These are phyloP conservation scores for Chytriomyces confervae DNA, from an alignment of 192 early-diverging fungal species.

Conservation along the genomic window DNA sequence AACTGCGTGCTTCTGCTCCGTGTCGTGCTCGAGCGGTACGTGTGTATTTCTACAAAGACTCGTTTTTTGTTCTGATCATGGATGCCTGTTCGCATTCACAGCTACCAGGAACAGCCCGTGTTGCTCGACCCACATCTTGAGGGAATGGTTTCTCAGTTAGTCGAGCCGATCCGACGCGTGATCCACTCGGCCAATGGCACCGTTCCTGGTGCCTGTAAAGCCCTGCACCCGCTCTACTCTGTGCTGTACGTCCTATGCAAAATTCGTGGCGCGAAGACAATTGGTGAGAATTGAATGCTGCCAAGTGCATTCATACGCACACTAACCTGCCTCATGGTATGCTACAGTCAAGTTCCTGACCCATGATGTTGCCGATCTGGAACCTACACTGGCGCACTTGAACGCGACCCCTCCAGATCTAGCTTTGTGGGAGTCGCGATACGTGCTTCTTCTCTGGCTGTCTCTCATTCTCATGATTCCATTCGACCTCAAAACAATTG, in stretches of 20 bases:
- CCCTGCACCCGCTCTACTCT: constrained; percentile 46
- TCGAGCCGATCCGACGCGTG: constrained; percentile 34
- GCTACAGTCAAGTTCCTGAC: constrained; percentile 83
- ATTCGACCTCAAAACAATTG: constrained; percentile 88
- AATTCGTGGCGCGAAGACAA: constrained; percentile 87
- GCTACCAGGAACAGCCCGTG: constrained; percentile 55
- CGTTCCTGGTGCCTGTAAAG: neutral
- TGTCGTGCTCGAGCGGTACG: neutral
- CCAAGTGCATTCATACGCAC: too few species aligned
- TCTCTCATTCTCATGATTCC: constrained; percentile 95
- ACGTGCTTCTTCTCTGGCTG: constrained; percentile 87
- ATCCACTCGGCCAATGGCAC: constrained; percentile 5
- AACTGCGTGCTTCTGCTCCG: neutral
- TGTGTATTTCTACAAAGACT: too few species aligned
- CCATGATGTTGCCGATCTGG: constrained; percentile 86
- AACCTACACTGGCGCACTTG: constrained; percentile 78
- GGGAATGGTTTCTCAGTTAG: constrained; percentile 63
- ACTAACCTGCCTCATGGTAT: neutral
- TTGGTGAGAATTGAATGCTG: constrained; percentile 56
- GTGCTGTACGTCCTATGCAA: constrained; percentile 80
- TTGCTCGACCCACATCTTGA: constrained; percentile 80
- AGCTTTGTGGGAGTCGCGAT: constrained; percentile 78
- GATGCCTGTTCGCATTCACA: neutral
- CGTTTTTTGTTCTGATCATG: too few species aligned
- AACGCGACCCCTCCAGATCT: constrained; percentile 43